Base-by-base conservation (phyloP, 768 basidiomycete species). In the Boletales sp. region DNA sequence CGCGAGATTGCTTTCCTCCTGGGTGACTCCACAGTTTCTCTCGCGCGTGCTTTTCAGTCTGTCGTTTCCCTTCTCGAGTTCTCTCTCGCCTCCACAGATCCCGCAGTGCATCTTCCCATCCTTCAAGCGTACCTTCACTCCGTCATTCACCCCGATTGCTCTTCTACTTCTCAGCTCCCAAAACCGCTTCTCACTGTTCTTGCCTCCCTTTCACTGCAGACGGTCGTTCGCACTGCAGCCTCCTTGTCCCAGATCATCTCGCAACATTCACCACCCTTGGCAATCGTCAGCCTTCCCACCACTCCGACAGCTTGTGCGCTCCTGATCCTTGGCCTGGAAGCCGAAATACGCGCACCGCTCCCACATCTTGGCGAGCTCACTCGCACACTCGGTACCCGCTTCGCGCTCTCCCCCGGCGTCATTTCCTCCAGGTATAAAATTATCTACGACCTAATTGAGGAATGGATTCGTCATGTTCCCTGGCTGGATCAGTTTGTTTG, bases 351-450 rank as follows among this genome's bases (percentile, higher is more conserved):
- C 38, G 63, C 71, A 21, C 71, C 78, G 10, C 71, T 84, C 38
- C 76, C 79, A 43, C 72, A 79, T 43, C 66, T 85, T 24, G 74
- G 71, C 12, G 75, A 78, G n/a, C 71, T 89, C 49, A 77, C 81
- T n/a, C 74, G 74, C 44, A 72, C 65, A 29, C 74, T 90, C 37
- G 86, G 77, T 11, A 54, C 64, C 21, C 76, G 78, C 37, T 73
- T 78, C 54, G 74, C 78, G 32, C 70, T 76, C 34, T 72, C 75
- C 14, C 77, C 80, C 47, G 69, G 72, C 29, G 73, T 79, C 40
- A 77, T 89, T 24, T 81, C 87, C 79, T 70, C 77, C 27, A 81
- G 87, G 4, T 91, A 91, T 68, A 85, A 82, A 63, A 55, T 72
- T 34, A 64, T 88, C 27, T 82, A 83, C 59, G 81, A 86, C 57